Percentiles rank a stretch among this genome's conserved stretches.
phyloP scores from a whole-genome alignment of 1,139 yeast species.

The Yamadazyma blattariae region DNA sequence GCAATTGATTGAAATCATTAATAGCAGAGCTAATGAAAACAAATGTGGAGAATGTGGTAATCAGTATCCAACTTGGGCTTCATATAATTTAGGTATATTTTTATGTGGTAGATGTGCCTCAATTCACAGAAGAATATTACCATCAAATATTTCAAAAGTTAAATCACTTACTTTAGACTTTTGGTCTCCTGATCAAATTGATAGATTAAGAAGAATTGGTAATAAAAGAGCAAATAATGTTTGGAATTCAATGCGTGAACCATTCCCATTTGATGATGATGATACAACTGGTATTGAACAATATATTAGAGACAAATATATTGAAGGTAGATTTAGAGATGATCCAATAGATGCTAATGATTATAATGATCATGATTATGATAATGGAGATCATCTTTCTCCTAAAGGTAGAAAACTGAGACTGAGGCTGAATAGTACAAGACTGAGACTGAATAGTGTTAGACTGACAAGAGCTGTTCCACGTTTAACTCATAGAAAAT shows the following conservation, averaged over 20 bases:
- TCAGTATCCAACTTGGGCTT: slow-evolving; percentile 59
- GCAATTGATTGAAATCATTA: slow-evolving; percentile 44
- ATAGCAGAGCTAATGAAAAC: slow-evolving; percentile 43
- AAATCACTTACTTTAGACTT: slow-evolving; percentile 80
- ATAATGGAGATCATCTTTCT: not conserved
- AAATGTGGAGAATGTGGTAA: slow-evolving; percentile 74
- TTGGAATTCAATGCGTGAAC: slow-evolving; percentile 61
- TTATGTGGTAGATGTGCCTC: slow-evolving; percentile 80
- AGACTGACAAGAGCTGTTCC: slow-evolving; percentile 21
- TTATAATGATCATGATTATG: slow-evolving; percentile 2
- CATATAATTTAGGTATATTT: slow-evolving; percentile 55
- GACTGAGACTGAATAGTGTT: slow-evolving; percentile 24
- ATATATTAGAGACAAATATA: slow-evolving; percentile 54
- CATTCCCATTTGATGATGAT: slow-evolving; percentile 71
- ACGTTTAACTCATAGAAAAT: slow-evolving; percentile 38
- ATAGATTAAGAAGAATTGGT: slow-evolving; percentile 56
- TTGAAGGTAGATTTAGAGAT: slow-evolving; percentile 43
- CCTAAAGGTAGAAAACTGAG: slow-evolving; percentile 4
- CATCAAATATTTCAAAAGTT: slow-evolving; percentile 59
- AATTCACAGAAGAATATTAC: slow-evolving; percentile 64
- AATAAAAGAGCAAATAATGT: slow-evolving; percentile 61
- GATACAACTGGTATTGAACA: slow-evolving; percentile 46
- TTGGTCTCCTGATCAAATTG: slow-evolving; percentile 66
- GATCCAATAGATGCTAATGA: slow-evolving; percentile 25
- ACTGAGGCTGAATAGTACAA: slow-evolving; percentile 13